Conservation (phyloP, 768 basidiomycete genomes). For the Phylloporus arenicola region DNA sequence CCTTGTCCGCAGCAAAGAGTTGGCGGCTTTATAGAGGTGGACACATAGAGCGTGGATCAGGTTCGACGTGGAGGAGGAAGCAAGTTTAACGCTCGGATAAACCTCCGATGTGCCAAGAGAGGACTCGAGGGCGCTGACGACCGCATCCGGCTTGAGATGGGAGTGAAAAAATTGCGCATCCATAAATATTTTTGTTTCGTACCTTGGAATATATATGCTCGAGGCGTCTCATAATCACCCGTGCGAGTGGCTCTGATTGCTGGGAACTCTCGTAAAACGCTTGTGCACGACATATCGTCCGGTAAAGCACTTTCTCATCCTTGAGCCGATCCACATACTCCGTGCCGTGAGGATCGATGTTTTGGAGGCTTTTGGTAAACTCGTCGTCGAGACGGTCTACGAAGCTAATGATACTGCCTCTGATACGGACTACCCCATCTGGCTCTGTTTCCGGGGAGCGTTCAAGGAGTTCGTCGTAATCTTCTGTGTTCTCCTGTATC, state of each 20-base stretch:
- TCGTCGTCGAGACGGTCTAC: conserved; percentile 97
- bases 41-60: conserved; percentile 88
- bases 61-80: conserved; percentile 53
- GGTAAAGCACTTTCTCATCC: conserved; percentile 92
- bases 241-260: conserved; percentile 72
- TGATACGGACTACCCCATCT: conserved; percentile 74
- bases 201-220: conserved; percentile 99
- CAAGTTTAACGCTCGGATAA: conserved; percentile 58
- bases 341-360: conserved; percentile 97
- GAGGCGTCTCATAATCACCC: conserved; percentile 90
- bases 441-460: conserved; percentile 69
- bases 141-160: conserved; percentile 75
- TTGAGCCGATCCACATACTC: conserved; percentile 97
- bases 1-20: conserved; percentile 88
- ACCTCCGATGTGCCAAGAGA: conserved; percentile 53
- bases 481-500: conserved; percentile 80
- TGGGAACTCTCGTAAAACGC: conserved; percentile 81
- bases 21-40: conserved; percentile 87
- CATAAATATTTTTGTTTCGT: neutral
- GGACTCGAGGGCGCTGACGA: conserved; percentile 85
- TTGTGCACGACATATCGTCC: conserved; percentile 89
- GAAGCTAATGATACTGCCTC: conserved; percentile 94
- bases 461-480: conserved; percentile 89
- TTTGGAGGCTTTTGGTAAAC: conserved; percentile 95
- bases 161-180: conserved; percentile 2